These are phyloP conservation scores for Dysphania ambrosioides DNA, from an alignment of 148 eudicot genomes.

Conservation along the genomic window DNA sequence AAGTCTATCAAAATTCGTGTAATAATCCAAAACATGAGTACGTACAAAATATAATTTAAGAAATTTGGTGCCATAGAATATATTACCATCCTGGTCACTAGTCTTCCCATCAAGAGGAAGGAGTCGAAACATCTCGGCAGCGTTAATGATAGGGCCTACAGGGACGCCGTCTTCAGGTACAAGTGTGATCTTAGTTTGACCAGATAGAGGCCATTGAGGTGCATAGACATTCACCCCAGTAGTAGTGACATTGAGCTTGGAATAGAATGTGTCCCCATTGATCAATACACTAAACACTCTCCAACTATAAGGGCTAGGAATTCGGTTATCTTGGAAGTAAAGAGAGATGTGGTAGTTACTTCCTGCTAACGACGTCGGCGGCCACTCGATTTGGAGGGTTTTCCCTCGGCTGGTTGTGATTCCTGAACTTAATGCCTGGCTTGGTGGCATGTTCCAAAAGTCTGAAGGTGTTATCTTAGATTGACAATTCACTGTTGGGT, in stretches of 20 bases:
- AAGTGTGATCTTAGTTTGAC: conserved; percentile 45
- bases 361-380: conserved; percentile 43
- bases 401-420: conserved; percentile 67
- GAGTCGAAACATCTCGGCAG: conserved; percentile 70
- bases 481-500: conserved; percentile 43
- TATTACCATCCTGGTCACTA: conserved; percentile 55
- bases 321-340: conserved; percentile 80
- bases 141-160: conserved; percentile 89
- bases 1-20: no score
- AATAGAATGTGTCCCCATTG: conserved; percentile 49
- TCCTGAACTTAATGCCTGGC: conserved; percentile 44
- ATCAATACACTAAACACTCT: conserved; percentile 60
- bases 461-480: conserved; percentile 45
- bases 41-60: no score
- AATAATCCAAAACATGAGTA: no score
- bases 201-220: conserved; percentile 67
- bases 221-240: conserved; percentile 57
- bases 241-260: conserved; percentile 49
- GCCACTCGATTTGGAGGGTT: conserved; percentile 58
- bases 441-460: conserved; percentile 87
- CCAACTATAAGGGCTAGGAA: conserved; percentile 77
- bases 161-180: conserved; percentile 38
- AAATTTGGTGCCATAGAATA: neutral
- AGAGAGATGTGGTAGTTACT: conserved; percentile 61
- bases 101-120: conserved; percentile 53